Evolutionary conservation across 2,329 filamentous ascomycete species (phyloP).

Genomic region (Hirsutella thompsonii): DNA sequence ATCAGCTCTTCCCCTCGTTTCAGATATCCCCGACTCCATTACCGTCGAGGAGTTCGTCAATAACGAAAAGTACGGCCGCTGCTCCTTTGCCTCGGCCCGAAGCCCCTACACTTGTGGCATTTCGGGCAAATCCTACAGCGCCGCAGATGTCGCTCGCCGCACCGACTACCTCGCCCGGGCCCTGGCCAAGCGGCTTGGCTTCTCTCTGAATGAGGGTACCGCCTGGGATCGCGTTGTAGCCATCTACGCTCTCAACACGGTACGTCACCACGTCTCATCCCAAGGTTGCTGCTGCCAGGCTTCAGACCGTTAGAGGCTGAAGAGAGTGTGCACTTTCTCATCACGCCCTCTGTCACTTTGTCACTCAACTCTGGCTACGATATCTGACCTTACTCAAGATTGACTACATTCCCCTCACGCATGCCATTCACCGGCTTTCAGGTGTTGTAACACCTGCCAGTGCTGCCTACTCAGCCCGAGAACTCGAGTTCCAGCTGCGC

Average conservation of each 20-base stretch:
- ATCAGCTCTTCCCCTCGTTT: too few species aligned
- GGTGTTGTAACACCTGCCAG: conserved; percentile 65
- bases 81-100: conserved; percentile 46
- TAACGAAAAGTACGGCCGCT: conserved; percentile 56
- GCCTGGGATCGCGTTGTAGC: conserved; percentile 75
- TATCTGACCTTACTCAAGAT: too few species aligned
- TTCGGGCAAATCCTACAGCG: conserved; percentile 53
- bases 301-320: too few species aligned
- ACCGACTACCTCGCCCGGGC: conserved; percentile 56
- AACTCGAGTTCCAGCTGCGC: conserved; percentile 60
- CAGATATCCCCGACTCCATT: conserved; percentile 58
- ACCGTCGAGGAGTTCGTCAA: conserved; percentile 67
- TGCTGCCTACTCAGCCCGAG: conserved; percentile 56
- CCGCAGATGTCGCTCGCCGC: conserved; percentile 48
- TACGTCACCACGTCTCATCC: conserved; percentile 22
- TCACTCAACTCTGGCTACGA: too few species aligned
- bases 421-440: conserved; percentile 63
- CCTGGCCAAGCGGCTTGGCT: conserved; percentile 58
- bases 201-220: conserved; percentile 53
- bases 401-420: conserved; percentile 60
- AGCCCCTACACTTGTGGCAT: conserved; percentile 69
- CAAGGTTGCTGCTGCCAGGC: too few species aligned
- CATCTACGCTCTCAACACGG: conserved; percentile 70
- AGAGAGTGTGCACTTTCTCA: too few species aligned
- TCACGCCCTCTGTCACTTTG: too few species aligned